Percentiles rank a stretch among this genome's conserved stretches.
These are phyloP conservation scores for Eucommia ulmoides DNA, from an alignment of 257 asterid genomes.

Conservation along the genomic window DNA sequence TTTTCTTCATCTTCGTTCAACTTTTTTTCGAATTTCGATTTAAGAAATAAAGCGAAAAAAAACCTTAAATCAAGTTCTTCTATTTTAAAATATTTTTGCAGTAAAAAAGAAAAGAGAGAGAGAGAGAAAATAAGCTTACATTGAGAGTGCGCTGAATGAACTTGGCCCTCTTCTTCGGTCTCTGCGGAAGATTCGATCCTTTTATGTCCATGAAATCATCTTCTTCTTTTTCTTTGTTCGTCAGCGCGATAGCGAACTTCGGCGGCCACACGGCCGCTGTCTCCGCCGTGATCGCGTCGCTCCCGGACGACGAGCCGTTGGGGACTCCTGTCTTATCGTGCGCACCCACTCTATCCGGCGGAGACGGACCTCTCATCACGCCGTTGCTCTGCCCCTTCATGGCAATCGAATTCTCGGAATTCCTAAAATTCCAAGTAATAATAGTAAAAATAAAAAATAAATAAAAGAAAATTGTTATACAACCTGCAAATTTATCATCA, in stretches of 20 bases:
- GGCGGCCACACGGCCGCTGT: conserved; percentile 65
- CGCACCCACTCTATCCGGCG: conserved; percentile 26
- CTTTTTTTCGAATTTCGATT: too few relatives aligned
- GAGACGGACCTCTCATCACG: conserved; percentile 30
- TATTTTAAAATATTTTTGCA: neutral
- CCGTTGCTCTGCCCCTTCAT: conserved; percentile 47
- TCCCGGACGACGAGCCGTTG: conserved; percentile 37
- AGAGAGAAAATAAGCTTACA: conserved; percentile 32
- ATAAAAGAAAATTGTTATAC: too few relatives aligned
- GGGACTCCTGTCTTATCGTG: conserved; percentile 20
- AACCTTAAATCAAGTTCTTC: too few relatives aligned
- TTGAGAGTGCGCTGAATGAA: conserved; percentile 76
- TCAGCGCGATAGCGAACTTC: conserved; percentile 66
- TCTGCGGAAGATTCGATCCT: conserved; percentile 90
- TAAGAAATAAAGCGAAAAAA: too few relatives aligned
- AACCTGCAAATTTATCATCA: too few relatives aligned
- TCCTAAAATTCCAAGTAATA: too few relatives aligned
- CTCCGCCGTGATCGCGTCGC: conserved; percentile 78
- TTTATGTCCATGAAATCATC: conserved; percentile 82
- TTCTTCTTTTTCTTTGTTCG: conserved; percentile 91
- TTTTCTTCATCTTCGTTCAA: too few relatives aligned
- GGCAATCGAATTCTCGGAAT: conserved; percentile 33
- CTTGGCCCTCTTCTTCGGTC: conserved; percentile 91
- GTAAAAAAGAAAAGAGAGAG: neutral
- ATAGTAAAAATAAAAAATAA: too few relatives aligned